Evolutionary conservation across 805 yeast species (phyloP).

Genomic region (Lipomyces yamadae): DNA sequence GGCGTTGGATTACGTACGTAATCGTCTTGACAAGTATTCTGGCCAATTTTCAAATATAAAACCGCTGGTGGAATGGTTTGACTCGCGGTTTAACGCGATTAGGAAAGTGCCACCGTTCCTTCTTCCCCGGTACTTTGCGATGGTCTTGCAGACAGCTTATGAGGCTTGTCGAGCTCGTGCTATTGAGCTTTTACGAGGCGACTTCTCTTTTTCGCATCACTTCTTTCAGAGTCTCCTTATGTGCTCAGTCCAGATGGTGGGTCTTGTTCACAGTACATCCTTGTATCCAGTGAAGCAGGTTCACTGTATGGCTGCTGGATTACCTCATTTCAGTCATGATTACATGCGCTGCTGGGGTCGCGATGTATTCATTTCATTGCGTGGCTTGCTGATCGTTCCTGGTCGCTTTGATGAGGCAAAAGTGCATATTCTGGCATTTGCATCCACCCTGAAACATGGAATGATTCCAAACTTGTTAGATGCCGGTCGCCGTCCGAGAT

Average conservation of each 20-base stretch:
- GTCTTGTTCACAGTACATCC: conserved; percentile 72
- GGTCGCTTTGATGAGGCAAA: conserved; percentile 81
- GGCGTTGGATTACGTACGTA: conserved; percentile 80
- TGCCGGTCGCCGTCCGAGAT: conserved; percentile 91
- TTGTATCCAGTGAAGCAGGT: conserved; percentile 62
- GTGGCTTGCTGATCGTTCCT: conserved; percentile 80
- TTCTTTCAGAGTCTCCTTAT: conserved; percentile 81
- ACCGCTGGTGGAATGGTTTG: conserved; percentile 72
- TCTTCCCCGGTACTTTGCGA: conserved; percentile 84
- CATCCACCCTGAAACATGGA: conserved; percentile 91
- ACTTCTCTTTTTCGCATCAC: conserved; percentile 59
- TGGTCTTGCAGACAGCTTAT: conserved; percentile 80
- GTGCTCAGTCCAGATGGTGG: conserved; percentile 86
- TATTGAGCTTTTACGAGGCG: conserved; percentile 57
- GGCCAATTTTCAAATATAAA: conserved; percentile 54
- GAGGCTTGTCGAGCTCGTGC: conserved; percentile 78
- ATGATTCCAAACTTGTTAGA: conserved; percentile 90
- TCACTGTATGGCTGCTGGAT: conserved; percentile 91
- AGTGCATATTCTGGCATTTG: conserved; percentile 82
- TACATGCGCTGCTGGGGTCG: conserved; percentile 99
- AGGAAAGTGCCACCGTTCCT: conserved; percentile 74
- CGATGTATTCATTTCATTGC: conserved; percentile 84
- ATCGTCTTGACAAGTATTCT: conserved; percentile 63
- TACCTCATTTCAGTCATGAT: conserved; percentile 89
- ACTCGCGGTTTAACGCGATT: conserved; percentile 64